Base-by-base conservation (phyloP, 2,329 filamentous ascomycete species). In the Pestalotiopsis sp. region DNA sequence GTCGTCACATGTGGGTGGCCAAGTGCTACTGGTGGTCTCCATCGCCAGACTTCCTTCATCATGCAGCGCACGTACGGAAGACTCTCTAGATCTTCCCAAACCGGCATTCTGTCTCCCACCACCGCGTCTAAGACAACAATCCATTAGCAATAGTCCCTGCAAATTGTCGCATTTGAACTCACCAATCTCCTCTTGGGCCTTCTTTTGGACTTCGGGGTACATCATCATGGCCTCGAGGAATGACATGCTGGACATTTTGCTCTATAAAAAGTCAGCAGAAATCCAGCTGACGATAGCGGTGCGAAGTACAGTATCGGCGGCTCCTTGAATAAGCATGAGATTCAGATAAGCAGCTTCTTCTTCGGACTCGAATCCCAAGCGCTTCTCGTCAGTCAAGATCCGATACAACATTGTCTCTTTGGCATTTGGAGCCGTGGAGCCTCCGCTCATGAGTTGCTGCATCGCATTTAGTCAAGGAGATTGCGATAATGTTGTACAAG, bases 191-290 rank as follows among this genome's bases (percentile, higher is more conserved):
- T 25, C 31, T 20, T 62, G 59, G 4, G 59, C 59, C 17, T 39
- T 62, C 7, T 20, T 31, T 14, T 62, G 59, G 1, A 62, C 31
- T 2, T 62, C 31, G 3, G 59, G 25, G 12, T 36, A 62, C 11
- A 17, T 62, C 20, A 62, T 62, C 59, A 62, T 62, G 6, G 59
- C 59, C 17, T 62, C 59, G 12, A 62, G 31, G 3, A 62, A 62
- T 31, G 59, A 62, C 59, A 62, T 62, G n/a, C 12, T 62, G 14
- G 59, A 62, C 59, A 62, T 62, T 39, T 62, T 62, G 59, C 59
- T 62, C 59, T 36, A 12, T 6, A 3, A 4, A 31, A 61, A 3
- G 38, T 61, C 20, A 61, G 59, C n/a, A 13, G 9, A n/a, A 36
- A 9, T 13, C 4, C 9, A 9, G 5, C 2, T 2, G 27, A 27